Base-by-base conservation (phyloP, 208 protist genomes). In the Strigomonas galati region DNA sequence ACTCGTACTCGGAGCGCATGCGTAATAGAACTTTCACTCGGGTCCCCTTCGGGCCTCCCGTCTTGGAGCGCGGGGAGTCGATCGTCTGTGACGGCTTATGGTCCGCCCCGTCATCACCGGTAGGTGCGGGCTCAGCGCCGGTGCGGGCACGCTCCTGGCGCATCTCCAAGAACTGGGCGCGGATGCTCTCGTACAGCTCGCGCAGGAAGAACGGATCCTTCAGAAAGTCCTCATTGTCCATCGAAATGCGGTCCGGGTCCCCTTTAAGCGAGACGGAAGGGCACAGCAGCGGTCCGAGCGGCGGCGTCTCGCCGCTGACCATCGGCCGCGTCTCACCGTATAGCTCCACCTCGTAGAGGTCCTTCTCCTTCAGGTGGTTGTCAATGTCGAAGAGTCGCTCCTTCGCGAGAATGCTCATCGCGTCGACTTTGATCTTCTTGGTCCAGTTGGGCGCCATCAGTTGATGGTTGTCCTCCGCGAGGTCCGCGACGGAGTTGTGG, bases 291-390 rank as follows among this genome's bases (percentile, higher is more conserved):
- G 82, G 82, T 0, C 75, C 82, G 2, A 53, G 51, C 12, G 79
- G 67, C 19, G 85, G 81, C 14, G 35, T 71, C 69, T 87, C 81
- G 6, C 72, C 76, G 2, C 37, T 80, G 28, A 37, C 76, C 46
- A 91, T 23, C 9, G 44, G 28, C 21, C 85, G 81, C 31, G 52
- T 63, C 69, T 81, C 75, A 14, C 82, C 85, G 26, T 72, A 40
- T 2, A 88, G 65, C 65, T 82, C 77, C 23, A 91, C 59, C 56
- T 79, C 69, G 55, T 79, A 91, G 32, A 84, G 67, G 52, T 91
- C 81, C 17, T 65, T 56, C 61, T 91, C 85, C 21, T 64, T 67
- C 37, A 72, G n/a, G 67, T 69, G 62, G 58, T 79, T 72, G 2
- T 71, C 46, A 0, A 70, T 40, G 35, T 60, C 52, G 31, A 85